These are phyloP conservation scores for Rosa persica DNA, from an alignment of 306 rosid genomes.

Conservation along the genomic window DNA sequence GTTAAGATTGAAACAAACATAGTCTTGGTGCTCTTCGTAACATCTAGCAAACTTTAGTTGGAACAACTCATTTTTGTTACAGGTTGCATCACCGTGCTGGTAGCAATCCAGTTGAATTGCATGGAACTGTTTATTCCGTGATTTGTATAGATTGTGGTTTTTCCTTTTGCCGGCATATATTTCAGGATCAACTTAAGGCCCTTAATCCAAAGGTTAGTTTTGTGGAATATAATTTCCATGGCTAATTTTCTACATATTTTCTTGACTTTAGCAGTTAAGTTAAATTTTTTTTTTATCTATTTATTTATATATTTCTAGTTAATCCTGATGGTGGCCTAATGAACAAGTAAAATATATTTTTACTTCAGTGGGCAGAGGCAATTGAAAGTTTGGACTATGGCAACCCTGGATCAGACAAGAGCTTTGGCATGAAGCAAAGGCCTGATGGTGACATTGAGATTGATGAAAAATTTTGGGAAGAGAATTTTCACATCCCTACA, in stretches of 20 bases:
- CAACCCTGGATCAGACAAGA: constrained; percentile 74
- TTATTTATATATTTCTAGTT: neutral
- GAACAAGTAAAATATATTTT: constrained; percentile 1
- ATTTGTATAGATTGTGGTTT: constrained; percentile 71
- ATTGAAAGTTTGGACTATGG: constrained; percentile 73
- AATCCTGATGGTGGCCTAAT: neutral
- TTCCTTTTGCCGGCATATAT: constrained; percentile 60
- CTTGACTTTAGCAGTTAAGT: neutral
- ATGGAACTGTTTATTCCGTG: constrained; percentile 90
- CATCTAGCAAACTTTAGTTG: constrained; percentile 18
- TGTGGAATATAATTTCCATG: constrained; percentile 16
- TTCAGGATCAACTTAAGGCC: constrained; percentile 85
- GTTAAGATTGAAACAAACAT: neutral
- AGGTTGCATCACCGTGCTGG: constrained; percentile 98
- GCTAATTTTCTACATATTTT: neutral
- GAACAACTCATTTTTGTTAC: constrained; percentile 32
- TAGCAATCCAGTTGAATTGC: constrained; percentile 89
- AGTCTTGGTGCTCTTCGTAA: neutral
- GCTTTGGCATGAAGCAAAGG: constrained; percentile 96
- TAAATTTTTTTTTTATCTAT: neutral
- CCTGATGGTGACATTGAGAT: constrained; percentile 98
- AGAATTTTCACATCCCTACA: constrained; percentile 76
- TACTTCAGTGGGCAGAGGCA: constrained; percentile 87
- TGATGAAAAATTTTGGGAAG: constrained; percentile 92
- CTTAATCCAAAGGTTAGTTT: constrained; percentile 79